These are phyloP conservation scores for Tilletia caries DNA, from an alignment of 1,284 basidiomycete genomes.

Conservation along the genomic window DNA sequence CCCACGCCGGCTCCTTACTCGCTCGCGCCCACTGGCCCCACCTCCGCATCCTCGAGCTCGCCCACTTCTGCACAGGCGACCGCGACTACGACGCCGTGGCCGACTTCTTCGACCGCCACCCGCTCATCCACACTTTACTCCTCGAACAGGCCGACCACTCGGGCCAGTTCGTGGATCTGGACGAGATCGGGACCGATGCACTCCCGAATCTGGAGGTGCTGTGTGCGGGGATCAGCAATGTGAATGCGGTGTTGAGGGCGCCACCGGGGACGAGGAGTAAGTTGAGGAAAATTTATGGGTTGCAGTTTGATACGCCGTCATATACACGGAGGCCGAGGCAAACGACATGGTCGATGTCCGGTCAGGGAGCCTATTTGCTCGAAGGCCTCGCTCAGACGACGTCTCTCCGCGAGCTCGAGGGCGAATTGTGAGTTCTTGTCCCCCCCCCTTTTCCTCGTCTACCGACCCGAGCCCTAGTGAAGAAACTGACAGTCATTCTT, in stretches of 20 bases:
- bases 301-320: slow-evolving; percentile 21
- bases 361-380: not conserved
- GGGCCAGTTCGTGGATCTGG: slow-evolving; percentile 13
- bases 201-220: slow-evolving; percentile 7
- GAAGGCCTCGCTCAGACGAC: slow-evolving; percentile 12
- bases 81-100: slow-evolving; percentile 12
- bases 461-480: not conserved
- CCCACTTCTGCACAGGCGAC: slow-evolving; percentile 15
- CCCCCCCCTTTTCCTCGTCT: not conserved
- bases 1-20: slow-evolving; percentile 15
- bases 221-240: slow-evolving; percentile 16
- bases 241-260: slow-evolving; percentile 11
- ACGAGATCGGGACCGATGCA: slow-evolving; percentile 10
- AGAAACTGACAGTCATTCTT: not conserved
- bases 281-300: slow-evolving; percentile 1
- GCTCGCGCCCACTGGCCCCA: slow-evolving; percentile 15
- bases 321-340: slow-evolving; percentile 15
- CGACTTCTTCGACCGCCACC: slow-evolving; percentile 17
- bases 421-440: slow-evolving; percentile 15
- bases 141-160: slow-evolving; percentile 17
- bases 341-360: slow-evolving; percentile 8
- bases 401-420: slow-evolving; percentile 10
- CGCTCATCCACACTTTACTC: slow-evolving; percentile 8
- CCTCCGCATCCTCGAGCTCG: slow-evolving; percentile 18
- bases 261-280: not conserved